Conservation (phyloP, 2,329 filamentous ascomycete genomes). For the Colletotrichum liriopes region DNA sequence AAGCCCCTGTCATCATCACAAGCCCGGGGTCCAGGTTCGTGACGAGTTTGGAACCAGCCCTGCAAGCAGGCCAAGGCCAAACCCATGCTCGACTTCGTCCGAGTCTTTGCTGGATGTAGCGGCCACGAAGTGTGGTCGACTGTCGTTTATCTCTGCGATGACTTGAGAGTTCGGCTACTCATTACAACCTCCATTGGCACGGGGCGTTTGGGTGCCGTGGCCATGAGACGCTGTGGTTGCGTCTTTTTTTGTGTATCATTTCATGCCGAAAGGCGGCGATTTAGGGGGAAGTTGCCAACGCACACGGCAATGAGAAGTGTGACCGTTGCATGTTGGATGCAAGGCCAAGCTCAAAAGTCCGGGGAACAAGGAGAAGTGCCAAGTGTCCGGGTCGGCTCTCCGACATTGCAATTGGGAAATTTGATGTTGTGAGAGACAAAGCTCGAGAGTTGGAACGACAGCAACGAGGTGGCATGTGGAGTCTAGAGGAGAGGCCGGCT, state of each 20-base stretch:
- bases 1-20: constrained; percentile 15
- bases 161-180: neutral
- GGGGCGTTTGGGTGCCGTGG: neutral
- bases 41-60: neutral
- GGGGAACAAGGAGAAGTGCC: neutral
- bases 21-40: neutral
- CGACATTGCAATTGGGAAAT: neutral
- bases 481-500: neutral
- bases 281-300: neutral
- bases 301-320: neutral
- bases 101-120: neutral
- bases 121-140: neutral
- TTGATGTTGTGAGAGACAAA: neutral
- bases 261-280: neutral
- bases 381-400: neutral
- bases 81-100: neutral
- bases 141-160: constrained; percentile 30
- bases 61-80: neutral
- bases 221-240: neutral
- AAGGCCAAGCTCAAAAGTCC: neutral
- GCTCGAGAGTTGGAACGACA: neutral
- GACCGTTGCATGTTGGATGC: neutral
- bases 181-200: neutral
- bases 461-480: constrained; percentile 1
- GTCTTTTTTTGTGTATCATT: neutral